A percentile compares a stretch with the other conserved stretches of the same genome.
Evolutionary conservation across 164 flowering plant species (phyloP).

Genomic region (Nymphaea colorata): DNA sequence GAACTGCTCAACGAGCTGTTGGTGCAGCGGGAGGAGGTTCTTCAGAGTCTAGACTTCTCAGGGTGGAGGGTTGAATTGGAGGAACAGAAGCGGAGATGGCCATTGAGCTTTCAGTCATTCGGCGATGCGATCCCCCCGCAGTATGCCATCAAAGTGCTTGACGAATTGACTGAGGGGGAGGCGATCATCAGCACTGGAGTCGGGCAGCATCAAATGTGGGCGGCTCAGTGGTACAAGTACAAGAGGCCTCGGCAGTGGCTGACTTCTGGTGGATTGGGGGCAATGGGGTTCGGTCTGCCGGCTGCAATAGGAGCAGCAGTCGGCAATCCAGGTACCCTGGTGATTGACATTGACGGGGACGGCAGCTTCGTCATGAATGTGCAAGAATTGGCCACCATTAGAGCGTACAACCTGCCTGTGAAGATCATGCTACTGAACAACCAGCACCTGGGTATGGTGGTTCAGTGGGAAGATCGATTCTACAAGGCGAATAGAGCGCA

Average conservation of each 20-base stretch:
- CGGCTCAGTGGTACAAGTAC: constrained; percentile 50
- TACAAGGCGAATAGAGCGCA: constrained; percentile 58
- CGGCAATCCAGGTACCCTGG: constrained; percentile 36
- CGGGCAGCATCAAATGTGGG: constrained; percentile 73
- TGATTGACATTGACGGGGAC: constrained; percentile 54
- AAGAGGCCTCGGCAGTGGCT: constrained; percentile 48
- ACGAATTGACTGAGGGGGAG: constrained; percentile 35
- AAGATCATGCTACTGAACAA: constrained; percentile 46
- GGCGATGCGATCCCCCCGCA: constrained; percentile 60
- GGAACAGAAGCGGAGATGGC: constrained; percentile 30
- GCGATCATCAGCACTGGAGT: constrained; percentile 55
- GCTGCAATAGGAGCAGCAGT: constrained; percentile 67
- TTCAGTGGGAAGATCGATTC: constrained; percentile 59
- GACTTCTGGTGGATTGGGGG: constrained; percentile 51
- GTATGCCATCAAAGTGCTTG: constrained; percentile 40
- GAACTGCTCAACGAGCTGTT: constrained; percentile 28
- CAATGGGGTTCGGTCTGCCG: constrained; percentile 65
- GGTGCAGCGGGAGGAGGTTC: constrained; percentile 9
- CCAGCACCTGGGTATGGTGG: constrained; percentile 62
- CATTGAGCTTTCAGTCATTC: constrained; percentile 36
- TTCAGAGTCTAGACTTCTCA: constrained; percentile 23
- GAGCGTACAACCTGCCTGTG: constrained; percentile 45
- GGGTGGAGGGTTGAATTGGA: constrained; percentile 40
- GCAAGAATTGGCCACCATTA: constrained; percentile 45
- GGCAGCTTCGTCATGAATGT: constrained; percentile 63